Percentiles rank a stretch among this genome's conserved stretches.
These are phyloP conservation scores for Cladorrhinum sp. DNA, from an alignment of 2,329 filamentous ascomycete species.

Conservation along the genomic window DNA sequence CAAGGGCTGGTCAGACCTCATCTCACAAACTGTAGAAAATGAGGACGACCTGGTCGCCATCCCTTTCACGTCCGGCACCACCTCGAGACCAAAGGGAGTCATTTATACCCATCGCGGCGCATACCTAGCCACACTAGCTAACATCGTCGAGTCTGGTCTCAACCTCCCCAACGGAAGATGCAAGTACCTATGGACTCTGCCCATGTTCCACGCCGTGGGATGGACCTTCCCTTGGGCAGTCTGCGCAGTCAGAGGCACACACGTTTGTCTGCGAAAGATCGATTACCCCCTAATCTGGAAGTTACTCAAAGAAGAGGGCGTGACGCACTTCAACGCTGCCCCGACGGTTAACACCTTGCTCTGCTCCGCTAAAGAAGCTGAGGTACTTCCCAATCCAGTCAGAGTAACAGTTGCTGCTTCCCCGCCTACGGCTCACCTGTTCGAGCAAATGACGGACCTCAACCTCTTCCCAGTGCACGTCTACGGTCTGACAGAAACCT, in stretches of 20 bases:
- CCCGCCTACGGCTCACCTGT: conserved; percentile 84
- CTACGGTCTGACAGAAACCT: conserved; percentile 85
- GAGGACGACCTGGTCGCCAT: conserved; percentile 84
- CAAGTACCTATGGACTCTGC: conserved; percentile 87
- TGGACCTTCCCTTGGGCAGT: conserved; percentile 93
- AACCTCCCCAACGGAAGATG: conserved; percentile 68
- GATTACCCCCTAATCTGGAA: conserved; percentile 93
- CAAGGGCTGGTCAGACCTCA: conserved; percentile 74
- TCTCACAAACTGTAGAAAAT: conserved; percentile 60
- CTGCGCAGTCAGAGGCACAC: conserved; percentile 89
- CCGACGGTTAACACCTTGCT: conserved; percentile 95
- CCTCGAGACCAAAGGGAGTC: conserved; percentile 86
- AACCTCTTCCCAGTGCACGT: conserved; percentile 92
- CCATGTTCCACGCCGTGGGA: conserved; percentile 74
- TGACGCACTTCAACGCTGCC: conserved; percentile 94
- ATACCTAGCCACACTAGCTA: conserved; percentile 81
- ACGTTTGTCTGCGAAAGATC: conserved; percentile 91
- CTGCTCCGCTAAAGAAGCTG: conserved; percentile 75
- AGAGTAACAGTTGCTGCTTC: conserved; percentile 89
- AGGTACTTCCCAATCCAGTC: conserved; percentile 65
- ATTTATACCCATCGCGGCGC: conserved; percentile 85
- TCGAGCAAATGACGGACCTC: conserved; percentile 79
- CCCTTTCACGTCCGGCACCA: conserved; percentile 92
- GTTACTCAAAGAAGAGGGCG: conserved; percentile 76
- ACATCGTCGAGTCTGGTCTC: conserved; percentile 83